A percentile compares a stretch with the other conserved stretches of the same genome.
phyloP scores from a whole-genome alignment of 2,329 filamentous ascomycete species.

The Penicillium aurantiogriseum region DNA sequence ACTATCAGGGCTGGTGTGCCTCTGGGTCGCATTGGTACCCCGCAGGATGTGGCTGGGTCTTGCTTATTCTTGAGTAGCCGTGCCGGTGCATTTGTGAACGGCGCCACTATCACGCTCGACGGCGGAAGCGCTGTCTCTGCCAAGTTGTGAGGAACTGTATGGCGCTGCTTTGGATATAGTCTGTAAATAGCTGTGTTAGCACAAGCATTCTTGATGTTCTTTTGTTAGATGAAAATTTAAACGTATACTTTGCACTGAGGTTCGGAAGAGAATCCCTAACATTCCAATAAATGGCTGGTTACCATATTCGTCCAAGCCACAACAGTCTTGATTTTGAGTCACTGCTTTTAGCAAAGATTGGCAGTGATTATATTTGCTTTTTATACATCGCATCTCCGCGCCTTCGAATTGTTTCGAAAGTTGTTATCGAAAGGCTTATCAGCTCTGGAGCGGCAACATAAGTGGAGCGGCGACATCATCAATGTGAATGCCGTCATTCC shows the following conservation, averaged over 20 bases:
- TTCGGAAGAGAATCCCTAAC: background rate
- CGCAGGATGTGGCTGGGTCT: slow-evolving; percentile 68
- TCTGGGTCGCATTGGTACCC: slow-evolving; percentile 63
- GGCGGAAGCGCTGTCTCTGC: slow-evolving; percentile 51
- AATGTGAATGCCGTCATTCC: slow-evolving; percentile 22
- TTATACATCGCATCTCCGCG: background rate
- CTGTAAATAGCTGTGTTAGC: background rate
- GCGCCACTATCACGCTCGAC: slow-evolving; percentile 63
- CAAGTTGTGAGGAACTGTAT: slow-evolving; percentile 36
- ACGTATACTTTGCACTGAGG: background rate
- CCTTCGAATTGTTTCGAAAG: background rate
- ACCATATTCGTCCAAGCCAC: background rate
- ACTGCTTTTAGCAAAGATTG: background rate
- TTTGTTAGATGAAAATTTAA: background rate
- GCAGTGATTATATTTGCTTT: background rate
- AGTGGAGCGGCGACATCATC: slow-evolving; percentile 29
- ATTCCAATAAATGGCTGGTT: slow-evolving; percentile 5
- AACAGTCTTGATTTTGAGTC: background rate
- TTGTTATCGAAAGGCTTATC: slow-evolving; percentile 19
- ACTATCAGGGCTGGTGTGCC: slow-evolving; percentile 58
- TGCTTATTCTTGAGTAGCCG: slow-evolving; percentile 68
- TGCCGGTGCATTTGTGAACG: slow-evolving; percentile 66
- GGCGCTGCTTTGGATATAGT: background rate
- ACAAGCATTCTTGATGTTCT: background rate
- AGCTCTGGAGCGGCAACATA: slow-evolving; percentile 11